Evolutionary conservation across 805 yeast species (phyloP).

Genomic region (Komagataella populi): DNA sequence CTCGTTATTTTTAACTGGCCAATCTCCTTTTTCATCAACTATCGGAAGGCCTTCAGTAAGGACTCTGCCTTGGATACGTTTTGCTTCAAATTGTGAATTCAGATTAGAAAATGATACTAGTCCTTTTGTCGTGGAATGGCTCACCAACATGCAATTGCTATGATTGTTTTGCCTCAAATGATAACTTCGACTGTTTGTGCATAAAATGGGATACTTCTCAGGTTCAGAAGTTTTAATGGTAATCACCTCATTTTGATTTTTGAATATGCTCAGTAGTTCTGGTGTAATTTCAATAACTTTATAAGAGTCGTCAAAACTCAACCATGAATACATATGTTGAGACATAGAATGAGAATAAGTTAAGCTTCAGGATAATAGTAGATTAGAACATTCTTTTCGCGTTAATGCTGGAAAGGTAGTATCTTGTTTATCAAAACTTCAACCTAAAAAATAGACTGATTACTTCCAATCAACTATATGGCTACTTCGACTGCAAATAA

Average conservation of each 20-base stretch:
- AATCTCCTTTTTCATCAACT: constrained; percentile 7
- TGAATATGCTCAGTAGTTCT: constrained; percentile 27
- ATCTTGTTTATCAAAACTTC: neutral
- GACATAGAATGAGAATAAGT: neutral
- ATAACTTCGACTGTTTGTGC: constrained; percentile 48
- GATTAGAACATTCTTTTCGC: neutral
- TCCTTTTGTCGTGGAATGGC: constrained; percentile 17
- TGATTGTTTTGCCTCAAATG: constrained; percentile 68
- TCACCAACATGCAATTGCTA: constrained; percentile 65
- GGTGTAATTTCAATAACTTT: constrained; percentile 40
- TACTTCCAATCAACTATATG: neutral
- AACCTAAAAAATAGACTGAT: neutral
- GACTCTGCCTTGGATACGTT: constrained; percentile 17
- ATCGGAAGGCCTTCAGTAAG: constrained; percentile 20
- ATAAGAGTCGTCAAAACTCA: constrained; percentile 19
- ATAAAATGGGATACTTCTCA: constrained; percentile 37
- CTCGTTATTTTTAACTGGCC: neutral
- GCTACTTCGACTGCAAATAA: neutral
- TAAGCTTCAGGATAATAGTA: neutral
- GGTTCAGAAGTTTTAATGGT: constrained; percentile 20
- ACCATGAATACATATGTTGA: constrained; percentile 14
- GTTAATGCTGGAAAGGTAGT: neutral
- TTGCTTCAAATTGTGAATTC: constrained; percentile 23
- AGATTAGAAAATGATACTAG: constrained; percentile 20
- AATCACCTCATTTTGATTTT: constrained; percentile 8